Percentiles rank a stretch among this genome's conserved stretches.
Evolutionary conservation across 495 filamentous ascomycete genomes (phyloP).

Genomic region (Penicillium antarcticum): DNA sequence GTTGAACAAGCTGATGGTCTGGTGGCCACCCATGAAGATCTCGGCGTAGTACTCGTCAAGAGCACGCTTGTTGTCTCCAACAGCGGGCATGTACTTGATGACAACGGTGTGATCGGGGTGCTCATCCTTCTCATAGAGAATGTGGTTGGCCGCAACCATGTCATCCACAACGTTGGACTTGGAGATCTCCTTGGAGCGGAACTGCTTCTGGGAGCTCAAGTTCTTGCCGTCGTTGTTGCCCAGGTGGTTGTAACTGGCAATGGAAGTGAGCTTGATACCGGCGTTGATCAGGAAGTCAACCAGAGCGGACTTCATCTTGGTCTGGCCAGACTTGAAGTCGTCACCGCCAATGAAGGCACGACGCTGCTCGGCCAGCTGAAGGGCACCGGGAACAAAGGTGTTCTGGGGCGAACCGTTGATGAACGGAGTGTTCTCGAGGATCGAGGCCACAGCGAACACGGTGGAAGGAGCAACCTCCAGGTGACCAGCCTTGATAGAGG

Average conservation of each 20-base stretch:
- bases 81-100: conserved; percentile 99
- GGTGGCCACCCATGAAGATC: conserved; percentile 98
- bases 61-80: conserved; percentile 98
- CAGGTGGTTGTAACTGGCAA: conserved; percentile 98
- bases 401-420: conserved; percentile 99
- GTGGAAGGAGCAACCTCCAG: conserved; percentile 90
- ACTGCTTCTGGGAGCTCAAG: conserved; percentile 93
- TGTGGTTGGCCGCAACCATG: conserved; percentile 93
- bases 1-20: conserved; percentile 97
- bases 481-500: conserved; percentile 81
- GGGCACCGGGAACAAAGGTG: conserved; percentile 92
- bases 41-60: conserved; percentile 98
- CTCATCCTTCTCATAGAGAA: conserved; percentile 85
- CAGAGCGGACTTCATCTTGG: conserved; percentile 99
- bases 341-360: conserved; percentile 93
- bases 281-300: conserved; percentile 99
- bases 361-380: conserved; percentile 85
- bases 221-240: conserved; percentile 99
- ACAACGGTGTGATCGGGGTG: conserved; percentile 88
- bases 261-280: conserved; percentile 98
- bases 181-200: conserved; percentile 99
- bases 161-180: conserved; percentile 99
- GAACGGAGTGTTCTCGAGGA: conserved; percentile 87
- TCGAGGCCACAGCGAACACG: conserved; percentile 90
- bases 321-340: conserved; percentile 99